A percentile compares a stretch with the other conserved stretches of the same genome.
phyloP scores from a whole-genome alignment of 2,329 filamentous ascomycete genomes.

The Zasmidium cellare region DNA sequence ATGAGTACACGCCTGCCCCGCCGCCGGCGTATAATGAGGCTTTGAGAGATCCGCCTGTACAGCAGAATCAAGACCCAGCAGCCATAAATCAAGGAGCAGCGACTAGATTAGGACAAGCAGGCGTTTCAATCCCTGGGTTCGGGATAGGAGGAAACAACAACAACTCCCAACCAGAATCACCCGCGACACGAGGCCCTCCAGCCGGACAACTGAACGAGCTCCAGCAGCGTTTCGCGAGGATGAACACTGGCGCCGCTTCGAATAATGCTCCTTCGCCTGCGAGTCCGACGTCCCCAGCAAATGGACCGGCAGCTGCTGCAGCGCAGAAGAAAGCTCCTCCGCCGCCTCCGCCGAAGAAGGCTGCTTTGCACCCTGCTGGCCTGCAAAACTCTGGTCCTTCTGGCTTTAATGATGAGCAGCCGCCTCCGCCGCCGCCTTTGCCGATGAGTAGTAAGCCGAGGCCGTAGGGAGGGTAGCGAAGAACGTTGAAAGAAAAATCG shows the following conservation, averaged over 20 bases:
- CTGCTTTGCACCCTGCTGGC: constrained; percentile 42
- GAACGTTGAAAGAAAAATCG: neutral
- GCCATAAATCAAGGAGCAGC: constrained; percentile 61
- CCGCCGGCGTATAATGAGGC: constrained; percentile 52
- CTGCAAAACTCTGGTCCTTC: constrained; percentile 24
- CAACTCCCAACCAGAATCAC: constrained; percentile 16
- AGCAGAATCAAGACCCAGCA: constrained; percentile 22
- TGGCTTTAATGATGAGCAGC: neutral
- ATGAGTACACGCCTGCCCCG: constrained; percentile 45
- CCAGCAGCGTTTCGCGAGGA: constrained; percentile 62
- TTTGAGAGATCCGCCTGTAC: constrained; percentile 9
- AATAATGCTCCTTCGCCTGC: constrained; percentile 10
- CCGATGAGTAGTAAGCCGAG: constrained; percentile 59
- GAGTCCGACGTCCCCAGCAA: constrained; percentile 28
- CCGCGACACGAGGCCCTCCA: constrained; percentile 26
- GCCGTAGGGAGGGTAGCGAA: constrained; percentile 12
- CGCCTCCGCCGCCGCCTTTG: constrained; percentile 53
- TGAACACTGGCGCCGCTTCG: constrained; percentile 42
- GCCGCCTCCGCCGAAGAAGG: constrained; percentile 59
- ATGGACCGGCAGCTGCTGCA: constrained; percentile 28
- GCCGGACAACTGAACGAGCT: constrained; percentile 62
- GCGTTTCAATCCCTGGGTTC: constrained; percentile 75
- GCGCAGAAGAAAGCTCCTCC: constrained; percentile 56
- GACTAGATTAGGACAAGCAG: constrained; percentile 68
- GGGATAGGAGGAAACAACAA: constrained; percentile 64